These are phyloP conservation scores for Apiotrichum montevideense DNA, from an alignment of 1,284 basidiomycete genomes.

Conservation along the genomic window DNA sequence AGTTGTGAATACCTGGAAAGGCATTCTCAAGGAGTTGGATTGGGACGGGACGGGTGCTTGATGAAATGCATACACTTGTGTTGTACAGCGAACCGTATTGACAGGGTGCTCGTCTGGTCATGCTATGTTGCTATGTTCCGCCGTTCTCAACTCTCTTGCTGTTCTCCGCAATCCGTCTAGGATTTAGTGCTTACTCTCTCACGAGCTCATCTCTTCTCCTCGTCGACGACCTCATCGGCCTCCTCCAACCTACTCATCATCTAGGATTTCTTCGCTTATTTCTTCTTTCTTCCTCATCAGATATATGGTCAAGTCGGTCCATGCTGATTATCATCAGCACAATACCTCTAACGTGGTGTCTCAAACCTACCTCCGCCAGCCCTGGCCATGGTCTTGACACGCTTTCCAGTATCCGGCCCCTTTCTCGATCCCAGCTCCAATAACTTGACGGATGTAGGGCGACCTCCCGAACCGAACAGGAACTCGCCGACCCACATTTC, in stretches of 20 bases:
- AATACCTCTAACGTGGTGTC: too few relatives aligned
- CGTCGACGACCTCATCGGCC: not conserved
- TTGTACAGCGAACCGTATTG: not conserved
- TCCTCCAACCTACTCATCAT: not conserved
- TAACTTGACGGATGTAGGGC: slow-evolving; percentile 29
- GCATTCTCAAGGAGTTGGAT: slow-evolving; percentile 15
- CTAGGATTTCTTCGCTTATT: slow-evolving; percentile 5
- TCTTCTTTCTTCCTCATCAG: slow-evolving; percentile 20
- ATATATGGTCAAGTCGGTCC: slow-evolving; percentile 25
- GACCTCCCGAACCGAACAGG: slow-evolving; percentile 37
- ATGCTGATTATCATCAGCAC: slow-evolving; percentile 13
- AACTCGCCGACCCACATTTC: slow-evolving; percentile 45
- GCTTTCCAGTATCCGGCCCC: slow-evolving; percentile 14
- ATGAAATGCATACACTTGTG: slow-evolving; percentile 8
- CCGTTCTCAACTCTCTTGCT: not conserved
- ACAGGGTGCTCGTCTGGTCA: too few relatives aligned
- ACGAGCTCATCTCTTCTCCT: too few relatives aligned
- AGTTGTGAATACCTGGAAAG: slow-evolving; percentile 20
- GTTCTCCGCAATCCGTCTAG: too few relatives aligned
- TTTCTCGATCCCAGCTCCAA: slow-evolving; percentile 23
- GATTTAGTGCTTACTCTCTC: too few relatives aligned
- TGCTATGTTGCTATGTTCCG: too few relatives aligned
- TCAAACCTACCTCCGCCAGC: slow-evolving; percentile 23
- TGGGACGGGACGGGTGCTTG: not conserved
- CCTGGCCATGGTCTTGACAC: slow-evolving; percentile 33